Conservation (phyloP, 768 basidiomycete genomes). For the Cystofilobasidium bisporidii region DNA sequence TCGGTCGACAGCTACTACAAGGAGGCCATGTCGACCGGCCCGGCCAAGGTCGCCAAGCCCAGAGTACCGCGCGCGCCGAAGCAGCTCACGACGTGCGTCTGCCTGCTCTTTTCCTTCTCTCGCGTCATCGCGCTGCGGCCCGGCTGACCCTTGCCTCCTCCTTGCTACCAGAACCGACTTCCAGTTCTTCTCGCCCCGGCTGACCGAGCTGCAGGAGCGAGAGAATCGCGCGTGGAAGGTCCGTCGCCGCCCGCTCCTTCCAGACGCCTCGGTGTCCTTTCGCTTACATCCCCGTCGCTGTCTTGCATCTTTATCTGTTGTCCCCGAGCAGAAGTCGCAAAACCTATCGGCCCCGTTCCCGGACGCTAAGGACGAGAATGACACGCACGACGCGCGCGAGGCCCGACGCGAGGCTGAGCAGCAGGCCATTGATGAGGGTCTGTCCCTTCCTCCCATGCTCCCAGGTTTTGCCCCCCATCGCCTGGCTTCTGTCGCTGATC, state of each 20-base stretch:
- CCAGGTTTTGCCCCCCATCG: neutral
- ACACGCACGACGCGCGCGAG: conserved; percentile 75
- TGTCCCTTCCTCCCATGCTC: conserved; percentile 25
- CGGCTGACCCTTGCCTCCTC: too few relatives aligned
- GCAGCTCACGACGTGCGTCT: conserved; percentile 65
- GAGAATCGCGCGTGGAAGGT: conserved; percentile 76
- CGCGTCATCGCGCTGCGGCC: neutral
- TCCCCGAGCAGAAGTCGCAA: neutral
- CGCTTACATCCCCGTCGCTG: conserved; percentile 42
- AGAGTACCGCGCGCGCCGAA: conserved; percentile 80
- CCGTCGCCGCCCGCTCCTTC: neutral
- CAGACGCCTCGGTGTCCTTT: neutral
- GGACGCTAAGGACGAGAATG: conserved; percentile 59
- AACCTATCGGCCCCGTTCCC: conserved; percentile 36
- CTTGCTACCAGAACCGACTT: conserved; percentile 64
- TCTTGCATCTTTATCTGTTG: neutral
- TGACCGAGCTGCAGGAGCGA: conserved; percentile 73
- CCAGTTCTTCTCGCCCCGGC: conserved; percentile 82
- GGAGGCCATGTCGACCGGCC: conserved; percentile 66
- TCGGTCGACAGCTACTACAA: conserved; percentile 94
- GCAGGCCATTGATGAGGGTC: conserved; percentile 77
- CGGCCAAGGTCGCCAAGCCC: conserved; percentile 62
- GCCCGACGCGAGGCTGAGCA: conserved; percentile 69
- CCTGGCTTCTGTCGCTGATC: too few relatives aligned
- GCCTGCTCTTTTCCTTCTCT: neutral